phyloP scores from a whole-genome alignment of 345 rosid species.

The Geranium brycei region DNA sequence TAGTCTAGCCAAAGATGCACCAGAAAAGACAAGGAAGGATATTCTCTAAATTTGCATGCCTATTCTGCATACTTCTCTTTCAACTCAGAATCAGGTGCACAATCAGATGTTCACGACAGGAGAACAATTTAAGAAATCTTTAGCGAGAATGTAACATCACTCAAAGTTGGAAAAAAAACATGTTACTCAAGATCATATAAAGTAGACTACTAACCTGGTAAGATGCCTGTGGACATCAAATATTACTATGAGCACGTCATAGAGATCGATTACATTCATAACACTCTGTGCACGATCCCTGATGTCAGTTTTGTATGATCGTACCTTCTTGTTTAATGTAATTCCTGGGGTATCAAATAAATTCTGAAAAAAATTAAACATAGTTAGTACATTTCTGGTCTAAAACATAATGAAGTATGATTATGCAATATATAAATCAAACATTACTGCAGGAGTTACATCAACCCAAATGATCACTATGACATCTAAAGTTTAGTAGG shows the following conservation, averaged over 20 bases:
- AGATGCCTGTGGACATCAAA: slow-evolving; percentile 91
- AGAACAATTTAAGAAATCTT: neutral
- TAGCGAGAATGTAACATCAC: too few relatives aligned
- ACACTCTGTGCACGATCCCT: slow-evolving; percentile 71
- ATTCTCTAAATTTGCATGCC: too few relatives aligned
- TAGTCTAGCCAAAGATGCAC: too few relatives aligned
- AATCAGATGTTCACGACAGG: neutral
- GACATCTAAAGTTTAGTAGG: neutral
- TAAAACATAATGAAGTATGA: slow-evolving; percentile 1
- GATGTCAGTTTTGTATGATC: slow-evolving; percentile 53
- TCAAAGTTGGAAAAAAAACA: neutral
- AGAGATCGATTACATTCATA: slow-evolving; percentile 65
- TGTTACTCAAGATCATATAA: slow-evolving; percentile 3
- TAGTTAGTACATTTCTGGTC: slow-evolving; percentile 4
- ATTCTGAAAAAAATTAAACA: slow-evolving; percentile 32
- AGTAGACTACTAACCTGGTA: slow-evolving; percentile 38
- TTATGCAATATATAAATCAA: neutral
- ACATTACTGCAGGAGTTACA: neutral
- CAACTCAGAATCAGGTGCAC: neutral
- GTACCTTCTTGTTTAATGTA: slow-evolving; percentile 48
- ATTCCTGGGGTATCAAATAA: slow-evolving; percentile 94
- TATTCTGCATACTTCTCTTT: too few relatives aligned
- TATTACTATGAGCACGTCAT: slow-evolving; percentile 74
- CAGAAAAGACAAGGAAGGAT: too few relatives aligned
- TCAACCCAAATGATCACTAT: neutral